Conservation (phyloP, 768 basidiomycete genomes). For the Suillus weaverae region DNA sequence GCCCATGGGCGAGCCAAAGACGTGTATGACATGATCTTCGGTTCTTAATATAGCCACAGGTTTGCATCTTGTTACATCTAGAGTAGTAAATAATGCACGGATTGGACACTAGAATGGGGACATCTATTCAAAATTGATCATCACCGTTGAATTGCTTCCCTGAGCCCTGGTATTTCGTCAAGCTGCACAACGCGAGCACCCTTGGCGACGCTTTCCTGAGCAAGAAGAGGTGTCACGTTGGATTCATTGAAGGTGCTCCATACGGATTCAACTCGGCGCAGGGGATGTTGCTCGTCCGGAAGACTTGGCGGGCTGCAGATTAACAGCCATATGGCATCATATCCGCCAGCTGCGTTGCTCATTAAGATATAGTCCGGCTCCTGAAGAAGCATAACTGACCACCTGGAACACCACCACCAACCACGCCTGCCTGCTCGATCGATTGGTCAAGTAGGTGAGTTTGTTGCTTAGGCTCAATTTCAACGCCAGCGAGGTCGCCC, state of each 20-base stretch:
- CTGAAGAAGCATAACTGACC: conserved; percentile 50
- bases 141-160: conserved; percentile 33
- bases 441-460: conserved; percentile 81
- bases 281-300: conserved; percentile 44
- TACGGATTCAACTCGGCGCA: conserved; percentile 61
- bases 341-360: conserved; percentile 80
- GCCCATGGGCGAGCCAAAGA: conserved; percentile 65
- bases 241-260: conserved; percentile 67
- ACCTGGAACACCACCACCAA: conserved; percentile 95
- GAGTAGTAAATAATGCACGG: not conserved
- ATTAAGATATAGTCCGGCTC: conserved; percentile 5
- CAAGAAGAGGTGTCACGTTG: conserved; percentile 70
- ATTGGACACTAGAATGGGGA: not conserved
- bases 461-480: conserved; percentile 90
- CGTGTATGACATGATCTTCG: conserved; percentile 47
- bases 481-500: conserved; percentile 71
- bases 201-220: conserved; percentile 64
- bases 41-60: conserved; percentile 1
- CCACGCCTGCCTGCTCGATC: conserved; percentile 73
- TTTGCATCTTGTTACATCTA: conserved; percentile 21
- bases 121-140: conserved; percentile 9
- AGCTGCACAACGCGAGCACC: conserved; percentile 67
- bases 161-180: conserved; percentile 56
- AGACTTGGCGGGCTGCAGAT: conserved; percentile 60
- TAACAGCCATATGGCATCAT: conserved; percentile 95